Evolutionary conservation across 148 eudicot genomes (phyloP), one percentile per base, ranked within the genome.

Genomic region (Chenopodium suecicum): DNA sequence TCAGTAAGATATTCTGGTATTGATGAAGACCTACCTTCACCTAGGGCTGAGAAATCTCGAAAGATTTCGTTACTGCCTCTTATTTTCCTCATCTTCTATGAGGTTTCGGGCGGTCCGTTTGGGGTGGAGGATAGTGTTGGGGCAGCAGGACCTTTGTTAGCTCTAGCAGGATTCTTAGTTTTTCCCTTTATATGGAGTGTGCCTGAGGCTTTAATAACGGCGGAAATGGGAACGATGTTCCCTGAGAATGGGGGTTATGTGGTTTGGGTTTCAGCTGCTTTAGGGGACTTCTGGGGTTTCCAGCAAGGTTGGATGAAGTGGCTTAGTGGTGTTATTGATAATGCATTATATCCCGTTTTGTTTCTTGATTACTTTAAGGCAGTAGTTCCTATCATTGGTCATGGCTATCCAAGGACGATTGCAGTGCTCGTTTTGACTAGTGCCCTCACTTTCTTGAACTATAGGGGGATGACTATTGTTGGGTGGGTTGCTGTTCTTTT

Each of bases 251-350:
- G 90, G 29, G 90, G 90, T 29, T 88, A 88, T 76, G 90, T 88
- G 66, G 88, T 88, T 46, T 88, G 90, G 90, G 90, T 88, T 31
- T 79, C 90, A 1, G 82, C 90, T 69, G 90, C 90, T 50, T 84
- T 88, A 58, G 90, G 90, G 12, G 88, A 86, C 2, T 88, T 79
- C 56, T 88, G 90, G 90, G 90, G 90, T 32, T 88, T 88, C 70
- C 90, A 88, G 58, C 90, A 88, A 82, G 90, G 90, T 67, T 88
- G 90, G 90, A 84, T 88, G 90, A 88, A 88, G 70, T 88, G 90
- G 90, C 85, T 88, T 58, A 88, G 90, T 77, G 90, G 94, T 69
- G 94, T 91, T 48, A 89, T 91, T 58, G 94, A 89, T 82, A 91
- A 91, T 47, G 94, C 94, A 9, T 85, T 91, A n/a, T 91, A 91